These are phyloP conservation scores for Dactylellina leptospora DNA, from an alignment of 2,329 filamentous ascomycete species.

Conservation along the genomic window DNA sequence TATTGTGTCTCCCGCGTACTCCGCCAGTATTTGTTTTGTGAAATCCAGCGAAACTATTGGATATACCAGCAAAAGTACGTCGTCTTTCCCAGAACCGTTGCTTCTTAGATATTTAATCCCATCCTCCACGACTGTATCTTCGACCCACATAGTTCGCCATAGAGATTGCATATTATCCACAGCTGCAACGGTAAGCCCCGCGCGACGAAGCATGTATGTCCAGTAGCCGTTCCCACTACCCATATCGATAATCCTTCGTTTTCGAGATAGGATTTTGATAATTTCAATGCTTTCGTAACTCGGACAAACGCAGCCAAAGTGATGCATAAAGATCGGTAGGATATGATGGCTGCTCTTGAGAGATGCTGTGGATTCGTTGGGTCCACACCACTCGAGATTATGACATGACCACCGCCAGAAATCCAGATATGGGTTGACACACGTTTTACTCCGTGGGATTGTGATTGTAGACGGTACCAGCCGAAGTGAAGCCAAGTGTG, in stretches of 20 bases:
- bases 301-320: conserved; percentile 78
- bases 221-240: conserved; percentile 80
- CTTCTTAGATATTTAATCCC: conserved; percentile 68
- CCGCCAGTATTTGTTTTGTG: conserved; percentile 69
- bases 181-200: conserved; percentile 67
- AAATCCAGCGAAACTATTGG: conserved; percentile 75
- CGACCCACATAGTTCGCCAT: conserved; percentile 75
- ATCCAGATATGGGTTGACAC: conserved; percentile 73
- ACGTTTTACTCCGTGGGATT: conserved; percentile 59
- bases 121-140: conserved; percentile 71
- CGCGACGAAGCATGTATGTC: conserved; percentile 73
- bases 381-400: conserved; percentile 72
- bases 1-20: conserved; percentile 71
- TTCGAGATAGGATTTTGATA: conserved; percentile 67
- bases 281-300: conserved; percentile 72
- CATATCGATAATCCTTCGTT: conserved; percentile 70
- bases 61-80: conserved; percentile 75
- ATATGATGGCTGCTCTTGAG: conserved; percentile 72
- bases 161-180: conserved; percentile 74
- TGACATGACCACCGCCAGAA: conserved; percentile 73
- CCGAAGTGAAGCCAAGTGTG: conserved; percentile 67
- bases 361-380: conserved; percentile 65
- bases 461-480: conserved; percentile 65
- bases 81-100: conserved; percentile 65
- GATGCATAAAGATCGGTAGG: conserved; percentile 78